Percentiles rank a stretch among this genome's conserved stretches.
These are phyloP conservation scores for Saccharomyces hybrid DNA, from an alignment of 1,139 yeast species.

Conservation along the genomic window DNA sequence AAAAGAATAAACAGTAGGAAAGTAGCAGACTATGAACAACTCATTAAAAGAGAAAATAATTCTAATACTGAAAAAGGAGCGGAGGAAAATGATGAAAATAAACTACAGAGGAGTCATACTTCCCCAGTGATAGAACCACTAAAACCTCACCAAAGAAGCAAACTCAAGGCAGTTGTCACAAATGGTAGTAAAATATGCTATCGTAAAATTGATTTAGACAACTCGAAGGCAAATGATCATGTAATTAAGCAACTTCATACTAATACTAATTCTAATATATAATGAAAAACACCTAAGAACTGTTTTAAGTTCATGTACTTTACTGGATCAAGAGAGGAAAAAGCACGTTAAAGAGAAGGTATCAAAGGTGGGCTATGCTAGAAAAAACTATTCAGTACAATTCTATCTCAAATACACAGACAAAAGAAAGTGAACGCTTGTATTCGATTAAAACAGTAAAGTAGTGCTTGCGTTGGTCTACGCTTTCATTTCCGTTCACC, in stretches of 20 bases:
- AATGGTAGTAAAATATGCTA: constrained; percentile 24
- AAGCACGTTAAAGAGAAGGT: no score
- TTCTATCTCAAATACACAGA: no score
- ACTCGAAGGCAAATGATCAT: background rate
- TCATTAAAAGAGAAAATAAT: constrained; percentile 1
- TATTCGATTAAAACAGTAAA: no score
- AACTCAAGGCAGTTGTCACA: constrained; percentile 21
- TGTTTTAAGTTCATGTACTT: no score
- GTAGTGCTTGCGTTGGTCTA: no score
- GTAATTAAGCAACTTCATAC: background rate
- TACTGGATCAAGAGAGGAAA: no score
- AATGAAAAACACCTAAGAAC: background rate
- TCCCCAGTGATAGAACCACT: constrained; percentile 4
- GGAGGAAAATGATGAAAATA: background rate
- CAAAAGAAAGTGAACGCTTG: no score
- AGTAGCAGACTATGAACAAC: background rate
- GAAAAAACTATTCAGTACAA: no score
- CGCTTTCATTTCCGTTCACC: no score
- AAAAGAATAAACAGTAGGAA: constrained; percentile 1
- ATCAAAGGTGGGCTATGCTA: no score
- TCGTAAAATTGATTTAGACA: constrained; percentile 12
- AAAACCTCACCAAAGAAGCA: constrained; percentile 13
- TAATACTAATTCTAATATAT: background rate
- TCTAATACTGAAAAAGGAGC: constrained; percentile 1
- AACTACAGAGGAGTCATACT: background rate